Evolutionary conservation across 1,284 basidiomycete species (phyloP), one percentile per base, ranked within the genome.

Genomic region (Athelia sp.): DNA sequence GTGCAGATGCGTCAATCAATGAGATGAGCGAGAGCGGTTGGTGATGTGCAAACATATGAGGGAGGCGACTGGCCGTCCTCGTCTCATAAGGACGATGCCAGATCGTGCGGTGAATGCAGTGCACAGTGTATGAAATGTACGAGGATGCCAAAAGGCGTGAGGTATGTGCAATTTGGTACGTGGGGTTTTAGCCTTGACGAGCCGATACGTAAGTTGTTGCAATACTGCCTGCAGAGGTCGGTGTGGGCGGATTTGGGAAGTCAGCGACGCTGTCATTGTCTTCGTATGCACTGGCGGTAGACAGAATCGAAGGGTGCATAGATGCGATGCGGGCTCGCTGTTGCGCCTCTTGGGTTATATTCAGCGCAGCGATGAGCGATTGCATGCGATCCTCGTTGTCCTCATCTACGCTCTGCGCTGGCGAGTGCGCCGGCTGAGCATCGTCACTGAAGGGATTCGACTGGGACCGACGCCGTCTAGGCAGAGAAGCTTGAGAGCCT

Each of bases 291-390:
- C 36, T 40, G 36, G 8, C 36, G 19, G 36, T 40, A n/a, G 36
- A 40, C 19, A 17, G 15, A n/a, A 40, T 21, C 6, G 36, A 40
- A 4, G 36, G 36, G n/a, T 40, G 36, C 36, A 40, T 40, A 9
- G 36, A 40, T 4, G 36, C 36, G 36, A 40, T 21, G 36, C 36
- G 36, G 8, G 19, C n/a, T 40, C 36, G 15, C 36, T 40, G n/a
- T 21, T 40, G n/a, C 36, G n/a, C 36, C 19, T 40, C 67, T 46
- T 72, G 70, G 1, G 73, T 59, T 2, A 72, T 62, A 46, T 81
- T 73, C 32, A 87, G 71, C 15, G 81, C 84, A 18, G 81, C 83
- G 49, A 87, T 75, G 48, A 87, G 70, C 17, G 78, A 82, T 56
- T 72, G 73, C 54, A 87, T 67, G 14, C 81, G 81, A 38, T 70